Evolutionary conservation across 1,284 basidiomycete genomes (phyloP).

Genomic region (Melampsora americana): DNA sequence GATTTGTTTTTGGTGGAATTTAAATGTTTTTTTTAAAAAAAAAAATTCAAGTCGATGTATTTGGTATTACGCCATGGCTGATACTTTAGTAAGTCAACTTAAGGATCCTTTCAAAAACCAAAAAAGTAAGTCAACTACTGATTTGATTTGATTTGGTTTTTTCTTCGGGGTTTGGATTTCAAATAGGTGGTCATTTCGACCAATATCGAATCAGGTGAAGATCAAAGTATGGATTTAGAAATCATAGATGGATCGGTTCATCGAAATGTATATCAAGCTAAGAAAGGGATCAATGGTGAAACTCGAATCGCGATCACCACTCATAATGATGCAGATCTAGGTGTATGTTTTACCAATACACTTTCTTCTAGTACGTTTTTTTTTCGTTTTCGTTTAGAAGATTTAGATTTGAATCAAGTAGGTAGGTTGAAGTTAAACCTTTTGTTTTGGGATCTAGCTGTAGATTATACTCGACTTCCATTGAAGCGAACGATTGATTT

Average conservation of each 20-base stretch:
- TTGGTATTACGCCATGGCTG: constrained; percentile 83
- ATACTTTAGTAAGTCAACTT: constrained; percentile 66
- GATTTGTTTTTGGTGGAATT: too few relatives aligned
- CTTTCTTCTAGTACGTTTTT: constrained; percentile 63
- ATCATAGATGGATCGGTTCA: constrained; percentile 84
- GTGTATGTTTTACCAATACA: constrained; percentile 86
- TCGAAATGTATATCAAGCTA: constrained; percentile 86
- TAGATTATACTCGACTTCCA: not conserved
- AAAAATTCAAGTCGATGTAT: constrained; percentile 63
- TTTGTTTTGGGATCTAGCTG: not conserved
- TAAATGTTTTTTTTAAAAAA: too few relatives aligned
- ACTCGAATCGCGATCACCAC: constrained; percentile 90
- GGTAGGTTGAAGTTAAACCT: too few relatives aligned
- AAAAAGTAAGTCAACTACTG: too few relatives aligned
- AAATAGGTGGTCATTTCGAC: constrained; percentile 34
- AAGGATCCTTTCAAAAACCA: too few relatives aligned
- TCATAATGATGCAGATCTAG: constrained; percentile 87
- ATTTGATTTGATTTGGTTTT: not conserved
- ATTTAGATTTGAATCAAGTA: too few relatives aligned
- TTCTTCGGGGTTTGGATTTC: not conserved
- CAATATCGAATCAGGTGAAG: constrained; percentile 44
- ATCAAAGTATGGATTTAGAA: constrained; percentile 70
- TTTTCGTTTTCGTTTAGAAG: not conserved
- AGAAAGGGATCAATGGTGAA: constrained; percentile 82
- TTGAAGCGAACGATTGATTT: constrained; percentile 72